These are phyloP conservation scores for Lobosporangium transversale DNA, from an alignment of 192 early-diverging fungal genomes.

Conservation along the genomic window DNA sequence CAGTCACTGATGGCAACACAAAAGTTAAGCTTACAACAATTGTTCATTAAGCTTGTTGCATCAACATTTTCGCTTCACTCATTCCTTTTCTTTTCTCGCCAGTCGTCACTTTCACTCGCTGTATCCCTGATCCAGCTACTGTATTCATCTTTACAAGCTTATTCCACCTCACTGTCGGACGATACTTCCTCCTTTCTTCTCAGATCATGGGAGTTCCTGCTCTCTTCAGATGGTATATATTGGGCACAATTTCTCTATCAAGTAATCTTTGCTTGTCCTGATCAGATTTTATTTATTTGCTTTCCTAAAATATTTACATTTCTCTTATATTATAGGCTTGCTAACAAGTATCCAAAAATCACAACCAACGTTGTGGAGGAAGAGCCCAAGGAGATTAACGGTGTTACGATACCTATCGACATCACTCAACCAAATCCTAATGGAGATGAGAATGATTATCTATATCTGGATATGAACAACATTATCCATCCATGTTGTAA, in stretches of 20 bases:
- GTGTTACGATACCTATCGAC: constrained; percentile 84
- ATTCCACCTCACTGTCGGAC: background rate
- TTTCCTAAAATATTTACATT: background rate
- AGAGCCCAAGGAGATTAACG: constrained; percentile 72
- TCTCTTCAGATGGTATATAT: constrained; percentile 67
- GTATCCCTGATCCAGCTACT: background rate
- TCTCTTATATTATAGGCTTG: constrained; percentile 66
- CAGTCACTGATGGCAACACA: too few species aligned
- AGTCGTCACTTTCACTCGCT: background rate
- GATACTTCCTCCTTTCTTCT: background rate
- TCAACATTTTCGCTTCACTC: background rate
- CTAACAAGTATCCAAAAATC: constrained; percentile 80
- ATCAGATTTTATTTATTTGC: background rate
- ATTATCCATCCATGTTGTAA: constrained; percentile 90
- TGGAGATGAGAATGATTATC: constrained; percentile 91
- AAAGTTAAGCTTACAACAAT: too few species aligned
- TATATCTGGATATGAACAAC: constrained; percentile 99
- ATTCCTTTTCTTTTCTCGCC: background rate
- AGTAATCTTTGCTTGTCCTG: too few species aligned
- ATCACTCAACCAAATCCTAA: constrained; percentile 91
- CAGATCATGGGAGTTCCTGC: constrained; percentile 82
- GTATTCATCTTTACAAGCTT: background rate
- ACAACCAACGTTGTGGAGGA: constrained; percentile 80
- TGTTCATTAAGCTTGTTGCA: background rate
- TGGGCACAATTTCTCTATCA: too few species aligned